Evolutionary conservation across 345 rosid genomes (phyloP), one percentile per base, ranked within the genome.

Genomic region (Psidium guajava): DNA sequence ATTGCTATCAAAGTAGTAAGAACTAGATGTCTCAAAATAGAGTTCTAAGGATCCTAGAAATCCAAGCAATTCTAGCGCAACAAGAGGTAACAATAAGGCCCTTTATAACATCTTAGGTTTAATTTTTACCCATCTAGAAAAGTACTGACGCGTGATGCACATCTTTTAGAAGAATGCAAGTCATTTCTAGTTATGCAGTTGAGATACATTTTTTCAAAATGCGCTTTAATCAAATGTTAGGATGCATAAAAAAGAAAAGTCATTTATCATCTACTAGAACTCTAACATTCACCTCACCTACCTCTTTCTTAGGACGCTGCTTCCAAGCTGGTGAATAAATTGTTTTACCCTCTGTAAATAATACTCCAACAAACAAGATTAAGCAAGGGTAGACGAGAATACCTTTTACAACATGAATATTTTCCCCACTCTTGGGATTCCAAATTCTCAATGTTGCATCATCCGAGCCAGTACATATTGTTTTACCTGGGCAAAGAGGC

Each of bases 401-500:
- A 88, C 99, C 98, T 95, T 88, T 91, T 54, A 95, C 90, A 27
- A 93, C 93, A 89, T 95, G 98, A 85, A 91, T 89, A 82, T 85
- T 93, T 89, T 94, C 96, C 20, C 94, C 96, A 89, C 92, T 93
- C 88, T 86, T 96, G 15, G 99, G 98, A 86, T 97, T 94, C 99
- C 98, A 96, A 51, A 96, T 89, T 85, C 97, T 93, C 92, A 96
- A 81, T 75, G 96, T 94, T 75, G 95, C 96, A 92, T 97, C 99
- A 89, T 94, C 95, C 54, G 97, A 97, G 84, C 98, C 98, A 69
- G 95, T 96, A 87, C 98, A 97, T 52, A 97, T 91, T 54, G 92
- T 92, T 92, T 96, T 95, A 84, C 99, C 99, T 97, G 75, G 54
- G 86, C 61, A 80, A 85, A 49, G 21, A 77, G 49, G 47, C 51